Evolutionary conservation across 306 rosid genomes (phyloP), one percentile per base, ranked within the genome.

Genomic region (Amphicarpaea edgeworthii): DNA sequence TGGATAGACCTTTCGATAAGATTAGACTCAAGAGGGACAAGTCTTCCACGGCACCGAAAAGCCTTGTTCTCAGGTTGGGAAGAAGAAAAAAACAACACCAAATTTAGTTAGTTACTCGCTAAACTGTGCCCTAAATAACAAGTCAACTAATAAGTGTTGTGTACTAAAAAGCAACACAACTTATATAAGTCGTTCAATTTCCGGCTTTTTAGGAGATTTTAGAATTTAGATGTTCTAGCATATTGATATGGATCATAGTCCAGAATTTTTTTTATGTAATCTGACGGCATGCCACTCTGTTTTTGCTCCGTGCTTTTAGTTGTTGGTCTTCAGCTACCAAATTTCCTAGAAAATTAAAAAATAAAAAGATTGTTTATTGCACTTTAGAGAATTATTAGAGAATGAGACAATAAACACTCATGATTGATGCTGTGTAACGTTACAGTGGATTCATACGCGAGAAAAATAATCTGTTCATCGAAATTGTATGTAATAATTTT

Each of bases 1-100:
- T 88, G 30, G 90, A 91, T 46, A 90, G 93, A 68, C 96, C 91
- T 26, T 84, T 85, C 54, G 90, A 87, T 82, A 88, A 80, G 84
- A 88, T 88, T 70, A 80, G 88, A 69, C 90, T 50, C 24, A 50
- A 16, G 57, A 24, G 59, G 93, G 90, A 91, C 83, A 68, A 82
- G 63, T 82, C 90, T 4, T 85, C 90, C 72, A 78, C 74, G 3
- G 87, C 87, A 58, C 61, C 83, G 88, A 88, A 45, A 78, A 54
- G 42, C 15, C 38, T 62, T 62, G 12, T 32, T 64, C 38, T 17
- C 1, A 21, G 23, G 37, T 23, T 55, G 23, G 28, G 1, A 15
- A 14, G 5, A 30, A 30, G 12, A 21, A 59, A 8, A 40, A 40
- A 40, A 40, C 5, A 4, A n/a, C 43, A n/a, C 23, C 45, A 15